A percentile compares a stretch with the other conserved stretches of the same genome.
These are phyloP conservation scores for Apiospora koreana DNA, from an alignment of 2,329 filamentous ascomycete genomes.

Conservation along the genomic window DNA sequence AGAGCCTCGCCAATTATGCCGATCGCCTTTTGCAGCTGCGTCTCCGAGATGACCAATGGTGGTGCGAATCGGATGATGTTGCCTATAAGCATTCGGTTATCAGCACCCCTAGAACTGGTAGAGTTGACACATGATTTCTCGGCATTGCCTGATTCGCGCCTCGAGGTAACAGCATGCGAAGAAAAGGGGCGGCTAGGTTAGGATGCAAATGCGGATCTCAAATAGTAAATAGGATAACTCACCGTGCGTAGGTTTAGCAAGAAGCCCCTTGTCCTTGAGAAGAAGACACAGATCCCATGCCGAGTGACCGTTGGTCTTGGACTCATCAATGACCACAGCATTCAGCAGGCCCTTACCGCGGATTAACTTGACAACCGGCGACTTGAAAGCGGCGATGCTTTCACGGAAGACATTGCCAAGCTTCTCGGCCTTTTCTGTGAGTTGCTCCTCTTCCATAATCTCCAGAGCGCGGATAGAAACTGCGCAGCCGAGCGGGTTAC, in stretches of 20 bases:
- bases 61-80: constrained; percentile 99
- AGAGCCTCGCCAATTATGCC: constrained; percentile 80
- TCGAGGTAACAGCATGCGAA: background rate
- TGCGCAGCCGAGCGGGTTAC: constrained; percentile 92
- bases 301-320: constrained; percentile 77
- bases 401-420: constrained; percentile 84
- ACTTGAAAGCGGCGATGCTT: constrained; percentile 73
- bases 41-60: constrained; percentile 89
- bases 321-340: constrained; percentile 93
- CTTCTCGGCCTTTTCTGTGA: constrained; percentile 79
- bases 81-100: constrained; percentile 36
- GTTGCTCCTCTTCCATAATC: constrained; percentile 86
- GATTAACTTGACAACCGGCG: constrained; percentile 77
- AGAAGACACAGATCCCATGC: constrained; percentile 97
- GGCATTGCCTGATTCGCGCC: background rate
- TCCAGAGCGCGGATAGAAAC: constrained; percentile 94
- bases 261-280: constrained; percentile 89
- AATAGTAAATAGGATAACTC: background rate
- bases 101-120: background rate
- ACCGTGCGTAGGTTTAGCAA: constrained; percentile 94
- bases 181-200: background rate
- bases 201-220: background rate
- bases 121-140: background rate
- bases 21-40: constrained; percentile 77
- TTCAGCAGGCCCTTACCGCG: constrained; percentile 94